These are phyloP conservation scores for Boletus sp. DNA, from an alignment of 768 basidiomycete genomes.

Conservation along the genomic window DNA sequence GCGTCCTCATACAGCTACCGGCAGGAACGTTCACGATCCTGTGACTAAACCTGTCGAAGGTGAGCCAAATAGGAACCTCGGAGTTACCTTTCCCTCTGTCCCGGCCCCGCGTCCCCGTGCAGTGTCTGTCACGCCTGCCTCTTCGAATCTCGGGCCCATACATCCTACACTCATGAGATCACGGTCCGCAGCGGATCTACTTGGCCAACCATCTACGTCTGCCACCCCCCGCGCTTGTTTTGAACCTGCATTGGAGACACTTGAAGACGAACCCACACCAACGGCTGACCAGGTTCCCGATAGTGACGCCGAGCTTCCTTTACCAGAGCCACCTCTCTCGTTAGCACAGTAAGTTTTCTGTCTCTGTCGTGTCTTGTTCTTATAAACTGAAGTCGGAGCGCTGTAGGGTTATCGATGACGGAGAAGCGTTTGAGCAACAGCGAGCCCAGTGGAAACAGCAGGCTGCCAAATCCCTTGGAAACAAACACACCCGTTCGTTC, in stretches of 20 bases:
- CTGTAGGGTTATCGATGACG: constrained; percentile 64
- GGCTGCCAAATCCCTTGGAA: constrained; percentile 61
- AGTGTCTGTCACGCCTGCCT: constrained; percentile 8
- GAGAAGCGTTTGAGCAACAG: constrained; percentile 55
- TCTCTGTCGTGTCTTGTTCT: neutral
- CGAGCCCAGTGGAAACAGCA: constrained; percentile 65
- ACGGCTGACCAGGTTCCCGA: neutral
- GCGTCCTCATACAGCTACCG: constrained; percentile 15
- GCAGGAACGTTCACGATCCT: constrained; percentile 44
- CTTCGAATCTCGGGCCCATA: neutral
- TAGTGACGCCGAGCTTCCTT: constrained; percentile 47
- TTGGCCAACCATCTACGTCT: constrained; percentile 5
- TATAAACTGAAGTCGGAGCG: neutral
- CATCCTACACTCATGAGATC: constrained; percentile 16
- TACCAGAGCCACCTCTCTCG: constrained; percentile 59
- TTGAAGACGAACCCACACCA: constrained; percentile 12
- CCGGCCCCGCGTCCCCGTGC: constrained; percentile 20
- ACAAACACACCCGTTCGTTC: constrained; percentile 56
- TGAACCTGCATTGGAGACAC: constrained; percentile 20
- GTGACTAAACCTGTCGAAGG: constrained; percentile 42
- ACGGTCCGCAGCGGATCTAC: constrained; percentile 21
- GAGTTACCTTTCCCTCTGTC: constrained; percentile 8
- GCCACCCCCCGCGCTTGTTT: constrained; percentile 1
- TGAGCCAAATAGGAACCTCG: neutral
- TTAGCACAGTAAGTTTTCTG: constrained; percentile 39